Evolutionary conservation across 768 basidiomycete species (phyloP), one percentile per base, ranked within the genome.

Genomic region (Amanita exitialis): DNA sequence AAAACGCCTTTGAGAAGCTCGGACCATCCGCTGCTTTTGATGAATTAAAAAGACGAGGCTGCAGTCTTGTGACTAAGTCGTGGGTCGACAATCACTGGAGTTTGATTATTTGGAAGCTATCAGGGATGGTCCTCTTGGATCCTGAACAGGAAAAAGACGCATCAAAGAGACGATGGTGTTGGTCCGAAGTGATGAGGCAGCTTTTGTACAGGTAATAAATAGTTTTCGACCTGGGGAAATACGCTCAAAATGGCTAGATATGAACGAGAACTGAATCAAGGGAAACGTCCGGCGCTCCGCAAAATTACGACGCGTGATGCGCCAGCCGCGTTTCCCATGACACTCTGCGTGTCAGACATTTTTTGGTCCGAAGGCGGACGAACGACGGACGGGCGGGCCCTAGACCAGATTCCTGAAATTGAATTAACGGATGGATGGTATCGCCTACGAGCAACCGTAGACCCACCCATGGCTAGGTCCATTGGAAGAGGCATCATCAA

Each of bases 371-470:
- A 72, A 28, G 56, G 57, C 16, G 64, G 64, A 3, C 53, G 66
- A 2, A 64, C 67, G 21, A 69, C 73, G 1, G 67, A 74, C 27
- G 69, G 69, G 3, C 46, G 64, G 16, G 58, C 68, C 4, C 58
- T 65, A 23, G 68, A 68, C 20, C 61, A 69, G 2, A 65, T 72
- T 57, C 77, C 83, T 0, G 78, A 82, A 56, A 66, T 99, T 5
- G 96, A 97, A 65, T 69, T 98, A n/a, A 93, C 92, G 0, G 96
- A 99, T 61, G 96, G 96, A 12, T 99, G 96, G 96, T 99, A 99
- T 59, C 71, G 83, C 25, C 71, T 98, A 6, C 79, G 82, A 12
- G 88, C 91, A 0, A 74, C 74, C 42, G 72, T 90, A 10, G 96
- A 98, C 64, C 66, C 68, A 16, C 77, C 86, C 3, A 70, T 99